These are phyloP conservation scores for Hypomontagnella monticulosa DNA, from an alignment of 495 filamentous ascomycete genomes.

Conservation along the genomic window DNA sequence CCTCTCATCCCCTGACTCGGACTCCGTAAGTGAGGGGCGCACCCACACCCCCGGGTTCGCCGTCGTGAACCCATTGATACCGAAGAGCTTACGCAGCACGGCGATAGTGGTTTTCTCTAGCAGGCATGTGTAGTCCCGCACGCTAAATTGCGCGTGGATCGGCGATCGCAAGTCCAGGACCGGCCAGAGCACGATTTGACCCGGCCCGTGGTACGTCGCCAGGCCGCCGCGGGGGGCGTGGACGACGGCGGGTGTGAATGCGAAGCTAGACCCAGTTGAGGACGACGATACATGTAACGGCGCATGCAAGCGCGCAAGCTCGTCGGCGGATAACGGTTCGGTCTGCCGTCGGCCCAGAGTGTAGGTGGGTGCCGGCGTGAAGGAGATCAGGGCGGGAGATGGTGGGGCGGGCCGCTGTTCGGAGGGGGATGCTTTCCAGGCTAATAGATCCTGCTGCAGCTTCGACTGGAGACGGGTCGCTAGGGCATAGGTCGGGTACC, in stretches of 20 bases:
- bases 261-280: constrained; percentile 13
- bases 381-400: constrained; percentile 80
- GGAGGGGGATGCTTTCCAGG: constrained; percentile 52
- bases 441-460: constrained; percentile 56
- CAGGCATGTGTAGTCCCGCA: constrained; percentile 74
- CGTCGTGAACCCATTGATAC: constrained; percentile 68
- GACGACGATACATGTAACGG: constrained; percentile 53
- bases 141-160: constrained; percentile 51
- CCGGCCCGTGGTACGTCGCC: constrained; percentile 94
- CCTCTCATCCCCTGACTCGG: constrained; percentile 46
- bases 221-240: constrained; percentile 85
- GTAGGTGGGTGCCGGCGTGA: constrained; percentile 85
- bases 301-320: constrained; percentile 49
- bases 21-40: not conserved
- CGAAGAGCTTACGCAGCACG: constrained; percentile 60
- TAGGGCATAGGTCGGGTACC: constrained; percentile 51
- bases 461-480: constrained; percentile 52
- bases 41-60: constrained; percentile 91
- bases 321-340: constrained; percentile 59
- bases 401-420: constrained; percentile 48
- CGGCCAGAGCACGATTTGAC: constrained; percentile 90
- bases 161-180: constrained; percentile 73
- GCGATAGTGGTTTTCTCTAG: constrained; percentile 80
- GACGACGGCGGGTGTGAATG: constrained; percentile 66
- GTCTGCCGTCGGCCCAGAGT: constrained; percentile 89